Conservation (phyloP, 1,284 basidiomycete species). For the Boletus semigastroideus region DNA sequence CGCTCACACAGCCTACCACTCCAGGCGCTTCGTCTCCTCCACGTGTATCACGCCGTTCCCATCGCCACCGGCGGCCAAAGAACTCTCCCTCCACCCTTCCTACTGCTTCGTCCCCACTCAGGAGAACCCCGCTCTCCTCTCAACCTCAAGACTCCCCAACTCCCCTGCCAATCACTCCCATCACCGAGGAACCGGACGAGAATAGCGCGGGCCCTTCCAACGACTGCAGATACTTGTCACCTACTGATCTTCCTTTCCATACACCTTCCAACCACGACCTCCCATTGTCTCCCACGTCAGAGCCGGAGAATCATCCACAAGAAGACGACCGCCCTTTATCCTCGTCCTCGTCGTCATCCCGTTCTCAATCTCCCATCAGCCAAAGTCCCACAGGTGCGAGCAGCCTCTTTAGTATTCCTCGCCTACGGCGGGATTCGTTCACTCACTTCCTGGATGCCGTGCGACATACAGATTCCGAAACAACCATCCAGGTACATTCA, state of each 20-base stretch:
- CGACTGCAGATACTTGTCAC: slow-evolving; percentile 57
- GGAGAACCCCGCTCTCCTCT: slow-evolving; percentile 40
- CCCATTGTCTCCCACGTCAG: slow-evolving; percentile 43
- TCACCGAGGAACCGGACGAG: slow-evolving; percentile 59
- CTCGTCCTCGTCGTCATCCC: slow-evolving; percentile 39
- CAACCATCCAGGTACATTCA: slow-evolving; percentile 66
- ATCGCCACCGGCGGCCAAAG: slow-evolving; percentile 57
- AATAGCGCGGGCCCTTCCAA: slow-evolving; percentile 46
- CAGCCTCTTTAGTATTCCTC: slow-evolving; percentile 71
- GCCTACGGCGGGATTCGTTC: slow-evolving; percentile 57
- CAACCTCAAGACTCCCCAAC: slow-evolving; percentile 48
- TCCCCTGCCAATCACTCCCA: slow-evolving; percentile 77
- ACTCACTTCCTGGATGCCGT: slow-evolving; percentile 58
- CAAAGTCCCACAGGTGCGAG: slow-evolving; percentile 67
- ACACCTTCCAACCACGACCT: slow-evolving; percentile 49
- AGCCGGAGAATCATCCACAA: slow-evolving; percentile 18
- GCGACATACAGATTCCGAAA: slow-evolving; percentile 59
- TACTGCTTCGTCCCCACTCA: slow-evolving; percentile 60
- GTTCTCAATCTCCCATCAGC: slow-evolving; percentile 53
- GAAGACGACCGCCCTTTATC: slow-evolving; percentile 34
- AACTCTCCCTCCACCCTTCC: slow-evolving; percentile 42
- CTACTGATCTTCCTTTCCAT: slow-evolving; percentile 64
- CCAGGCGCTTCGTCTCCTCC: slow-evolving; percentile 49
- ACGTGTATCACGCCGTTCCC: slow-evolving; percentile 50
- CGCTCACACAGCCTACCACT: slow-evolving; percentile 43